phyloP scores from a whole-genome alignment of 345 rosid species.

The Kernera saxatilis region DNA sequence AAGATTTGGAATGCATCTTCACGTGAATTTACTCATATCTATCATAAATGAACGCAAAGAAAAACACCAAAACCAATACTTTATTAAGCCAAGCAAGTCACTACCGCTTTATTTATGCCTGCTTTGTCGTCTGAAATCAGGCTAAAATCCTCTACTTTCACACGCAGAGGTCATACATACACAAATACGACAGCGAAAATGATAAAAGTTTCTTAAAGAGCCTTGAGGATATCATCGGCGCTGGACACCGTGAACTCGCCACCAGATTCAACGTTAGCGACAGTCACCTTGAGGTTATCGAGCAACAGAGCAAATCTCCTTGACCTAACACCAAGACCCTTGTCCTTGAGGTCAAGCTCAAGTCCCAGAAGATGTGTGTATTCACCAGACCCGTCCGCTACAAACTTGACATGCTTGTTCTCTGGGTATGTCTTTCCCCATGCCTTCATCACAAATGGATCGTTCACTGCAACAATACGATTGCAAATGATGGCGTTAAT shows the following conservation, averaged over 20 bases:
- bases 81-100: too few species aligned
- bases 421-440: constrained; percentile 94
- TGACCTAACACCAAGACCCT: constrained; percentile 86
- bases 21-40: not conserved
- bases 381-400: constrained; percentile 82
- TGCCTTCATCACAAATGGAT: constrained; percentile 95
- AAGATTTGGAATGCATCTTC: not conserved
- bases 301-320: constrained; percentile 82
- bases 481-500: not conserved
- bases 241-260: constrained; percentile 89
- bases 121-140: not conserved
- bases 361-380: constrained; percentile 87
- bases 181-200: not conserved
- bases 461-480: constrained; percentile 61
- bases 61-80: not conserved
- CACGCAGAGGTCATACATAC: not conserved
- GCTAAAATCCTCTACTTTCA: not conserved
- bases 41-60: not conserved
- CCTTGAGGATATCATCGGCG: constrained; percentile 78
- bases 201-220: constrained; percentile 36
- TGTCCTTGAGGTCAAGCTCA: constrained; percentile 80
- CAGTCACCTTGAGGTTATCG: constrained; percentile 89
- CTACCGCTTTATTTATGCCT: not conserved
- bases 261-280: constrained; percentile 80
- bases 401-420: constrained; percentile 86